phyloP scores from a whole-genome alignment of 441 rosid species.

The Manihot esculenta region DNA sequence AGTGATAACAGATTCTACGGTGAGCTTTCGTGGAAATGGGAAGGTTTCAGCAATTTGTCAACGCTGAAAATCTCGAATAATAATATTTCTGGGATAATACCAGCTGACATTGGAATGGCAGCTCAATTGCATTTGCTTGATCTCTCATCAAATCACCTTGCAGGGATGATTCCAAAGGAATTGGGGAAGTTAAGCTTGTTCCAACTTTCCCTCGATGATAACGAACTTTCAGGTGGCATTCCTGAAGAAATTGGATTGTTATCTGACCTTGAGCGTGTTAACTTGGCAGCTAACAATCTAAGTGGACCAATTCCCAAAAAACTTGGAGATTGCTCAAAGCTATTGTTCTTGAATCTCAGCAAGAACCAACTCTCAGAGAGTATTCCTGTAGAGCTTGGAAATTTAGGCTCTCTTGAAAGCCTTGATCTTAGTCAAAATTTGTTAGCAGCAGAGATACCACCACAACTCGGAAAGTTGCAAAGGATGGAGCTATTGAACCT shows the following conservation, averaged over 20 bases:
- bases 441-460: background rate
- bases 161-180: slow-evolving; percentile 33
- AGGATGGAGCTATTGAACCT: slow-evolving; percentile 12
- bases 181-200: slow-evolving; percentile 16
- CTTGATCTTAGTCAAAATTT: slow-evolving; percentile 18
- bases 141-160: background rate
- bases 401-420: background rate
- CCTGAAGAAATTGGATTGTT: slow-evolving; percentile 20
- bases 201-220: slow-evolving; percentile 20
- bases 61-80: slow-evolving; percentile 19
- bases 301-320: slow-evolving; percentile 21
- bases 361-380: background rate
- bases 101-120: background rate
- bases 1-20: slow-evolving; percentile 30
- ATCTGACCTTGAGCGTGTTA: slow-evolving; percentile 12
- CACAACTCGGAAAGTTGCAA: background rate
- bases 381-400: background rate
- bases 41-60: slow-evolving; percentile 11
- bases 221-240: slow-evolving; percentile 17
- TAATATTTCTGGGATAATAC: slow-evolving; percentile 21
- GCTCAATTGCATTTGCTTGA: too few relatives aligned
- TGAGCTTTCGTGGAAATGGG: slow-evolving; percentile 26
- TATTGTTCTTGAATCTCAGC: slow-evolving; percentile 15
- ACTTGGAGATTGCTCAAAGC: slow-evolving; percentile 9
- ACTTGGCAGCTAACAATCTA: slow-evolving; percentile 28